Evolutionary conservation across 176 grass and related monocot genomes (phyloP).

Genomic region (Coix lacrymajobi): DNA sequence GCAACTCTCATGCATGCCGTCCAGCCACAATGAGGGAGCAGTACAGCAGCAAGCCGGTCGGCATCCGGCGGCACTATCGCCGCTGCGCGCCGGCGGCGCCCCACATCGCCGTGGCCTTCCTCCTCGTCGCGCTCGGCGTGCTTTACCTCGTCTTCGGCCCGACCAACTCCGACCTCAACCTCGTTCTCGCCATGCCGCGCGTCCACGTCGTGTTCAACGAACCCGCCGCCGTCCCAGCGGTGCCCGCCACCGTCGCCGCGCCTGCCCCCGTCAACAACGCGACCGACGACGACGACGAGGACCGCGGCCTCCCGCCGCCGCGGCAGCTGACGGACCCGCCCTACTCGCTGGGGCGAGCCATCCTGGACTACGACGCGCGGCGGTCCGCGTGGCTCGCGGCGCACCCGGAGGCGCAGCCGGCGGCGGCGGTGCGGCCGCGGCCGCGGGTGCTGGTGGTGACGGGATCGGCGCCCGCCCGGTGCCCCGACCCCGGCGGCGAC

Average conservation of each 20-base stretch:
- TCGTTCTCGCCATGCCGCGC: background rate
- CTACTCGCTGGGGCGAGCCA: slow-evolving; percentile 64
- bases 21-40: slow-evolving; percentile 14
- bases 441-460: slow-evolving; percentile 82
- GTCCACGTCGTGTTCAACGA: slow-evolving; percentile 30
- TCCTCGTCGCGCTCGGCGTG: background rate
- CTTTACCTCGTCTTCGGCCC: slow-evolving; percentile 24
- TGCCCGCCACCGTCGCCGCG: background rate
- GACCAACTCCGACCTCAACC: background rate
- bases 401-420: slow-evolving; percentile 37
- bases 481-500: slow-evolving; percentile 68
- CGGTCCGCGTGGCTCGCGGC: slow-evolving; percentile 61
- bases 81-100: background rate
- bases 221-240: background rate
- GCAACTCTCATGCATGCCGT: background rate
- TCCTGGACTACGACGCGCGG: slow-evolving; percentile 67
- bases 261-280: slow-evolving; percentile 13
- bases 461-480: slow-evolving; percentile 58
- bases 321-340: slow-evolving; percentile 50
- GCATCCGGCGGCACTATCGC: background rate
- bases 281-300: slow-evolving; percentile 33
- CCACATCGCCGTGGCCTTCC: background rate
- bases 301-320: slow-evolving; percentile 32
- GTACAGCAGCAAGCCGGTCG: background rate
- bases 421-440: slow-evolving; percentile 12